Conservation (phyloP, 441 rosid species). For the Pelargonium australe region DNA sequence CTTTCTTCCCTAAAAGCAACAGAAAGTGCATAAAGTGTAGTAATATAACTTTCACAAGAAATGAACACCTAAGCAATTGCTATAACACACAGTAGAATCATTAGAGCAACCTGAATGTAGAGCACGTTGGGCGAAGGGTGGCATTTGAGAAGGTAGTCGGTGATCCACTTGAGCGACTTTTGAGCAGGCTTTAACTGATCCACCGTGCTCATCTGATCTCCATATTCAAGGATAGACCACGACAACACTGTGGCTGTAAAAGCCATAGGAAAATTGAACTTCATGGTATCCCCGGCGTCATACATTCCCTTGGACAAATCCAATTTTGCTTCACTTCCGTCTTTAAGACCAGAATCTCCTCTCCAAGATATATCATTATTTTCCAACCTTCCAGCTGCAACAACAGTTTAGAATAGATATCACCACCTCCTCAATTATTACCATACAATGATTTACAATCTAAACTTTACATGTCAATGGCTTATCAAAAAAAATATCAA, state of each 20-base stretch:
- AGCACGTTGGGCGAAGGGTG: slow-evolving; percentile 50
- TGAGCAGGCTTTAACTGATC: slow-evolving; percentile 50
- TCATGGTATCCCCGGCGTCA: slow-evolving; percentile 76
- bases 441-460: background rate
- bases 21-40: too few species aligned
- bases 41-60: too few species aligned
- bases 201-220: slow-evolving; percentile 58
- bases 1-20: too few species aligned
- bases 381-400: slow-evolving; percentile 53
- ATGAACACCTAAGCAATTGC: too few species aligned
- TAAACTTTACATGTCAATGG: background rate
- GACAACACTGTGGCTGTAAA: slow-evolving; percentile 62
- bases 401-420: slow-evolving; percentile 1
- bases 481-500: too few species aligned
- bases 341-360: slow-evolving; percentile 59
- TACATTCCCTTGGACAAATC: slow-evolving; percentile 71
- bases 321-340: slow-evolving; percentile 46
- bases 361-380: slow-evolving; percentile 55
- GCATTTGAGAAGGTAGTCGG: slow-evolving; percentile 63
- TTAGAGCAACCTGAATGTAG: slow-evolving; percentile 54
- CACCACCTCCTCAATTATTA: background rate
- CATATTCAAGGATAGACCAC: slow-evolving; percentile 60
- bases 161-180: slow-evolving; percentile 67
- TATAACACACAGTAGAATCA: too few species aligned
- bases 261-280: slow-evolving; percentile 65